Conservation (phyloP, 106 monocot species). For the Platanthera guangdongensis region DNA sequence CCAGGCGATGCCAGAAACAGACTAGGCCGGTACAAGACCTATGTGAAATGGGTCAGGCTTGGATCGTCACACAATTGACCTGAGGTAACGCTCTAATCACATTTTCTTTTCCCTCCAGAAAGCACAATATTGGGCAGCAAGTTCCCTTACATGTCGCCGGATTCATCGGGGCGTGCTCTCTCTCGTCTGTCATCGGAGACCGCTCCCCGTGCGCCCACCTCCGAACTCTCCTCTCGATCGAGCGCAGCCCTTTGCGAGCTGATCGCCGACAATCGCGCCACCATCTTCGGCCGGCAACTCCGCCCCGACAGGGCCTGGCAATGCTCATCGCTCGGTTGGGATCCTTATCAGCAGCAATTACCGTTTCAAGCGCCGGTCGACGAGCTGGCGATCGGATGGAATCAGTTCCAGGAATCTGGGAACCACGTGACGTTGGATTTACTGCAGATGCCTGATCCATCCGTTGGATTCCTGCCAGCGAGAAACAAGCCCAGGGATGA, state of each 20-base stretch:
- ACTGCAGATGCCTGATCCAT: conserved; percentile 39
- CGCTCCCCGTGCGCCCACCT: conserved; percentile 28
- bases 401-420: conserved; percentile 17
- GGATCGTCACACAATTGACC: too few species aligned
- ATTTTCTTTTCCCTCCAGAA: conserved; percentile 9
- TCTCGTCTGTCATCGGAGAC: conserved; percentile 79
- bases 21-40: too few species aligned
- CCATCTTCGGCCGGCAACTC: conserved; percentile 31
- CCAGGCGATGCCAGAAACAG: too few species aligned
- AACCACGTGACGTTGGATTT: conserved; percentile 47
- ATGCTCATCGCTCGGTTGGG: not conserved
- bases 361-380: conserved; percentile 3
- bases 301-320: conserved; percentile 9
- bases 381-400: conserved; percentile 19
- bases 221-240: conserved; percentile 51
- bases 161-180: conserved; percentile 57
- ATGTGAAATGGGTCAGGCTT: too few species aligned
- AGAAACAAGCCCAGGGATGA: conserved; percentile 23
- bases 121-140: conserved; percentile 7
- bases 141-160: conserved; percentile 21
- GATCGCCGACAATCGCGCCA: conserved; percentile 70
- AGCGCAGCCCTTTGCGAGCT: conserved; percentile 58
- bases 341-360: conserved; percentile 10
- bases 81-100: too few species aligned
- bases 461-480: conserved; percentile 18